Conservation (phyloP, 768 basidiomycete species). For the Agaricus subrufescens region DNA sequence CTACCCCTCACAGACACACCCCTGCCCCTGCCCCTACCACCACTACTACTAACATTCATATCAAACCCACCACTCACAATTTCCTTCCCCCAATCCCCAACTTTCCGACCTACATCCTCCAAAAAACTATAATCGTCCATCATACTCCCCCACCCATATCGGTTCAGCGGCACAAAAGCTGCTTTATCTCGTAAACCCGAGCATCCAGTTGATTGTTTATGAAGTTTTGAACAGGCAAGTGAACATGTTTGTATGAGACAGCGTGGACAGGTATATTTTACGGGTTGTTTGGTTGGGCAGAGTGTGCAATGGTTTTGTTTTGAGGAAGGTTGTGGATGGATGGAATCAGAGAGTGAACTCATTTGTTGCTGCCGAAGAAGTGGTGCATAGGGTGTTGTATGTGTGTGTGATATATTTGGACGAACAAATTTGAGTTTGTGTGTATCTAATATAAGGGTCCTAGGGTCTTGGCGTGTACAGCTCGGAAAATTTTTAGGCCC, state of each 20-base stretch:
- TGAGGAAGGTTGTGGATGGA: constrained; percentile 1
- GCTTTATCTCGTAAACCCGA: constrained; percentile 71
- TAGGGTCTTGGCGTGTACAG: not conserved
- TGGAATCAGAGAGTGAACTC: not conserved
- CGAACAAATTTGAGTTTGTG: not conserved
- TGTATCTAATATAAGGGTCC: not conserved
- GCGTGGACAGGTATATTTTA: constrained; percentile 78
- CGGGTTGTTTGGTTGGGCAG: constrained; percentile 20
- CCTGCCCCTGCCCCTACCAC: constrained; percentile 5
- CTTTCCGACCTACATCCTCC: constrained; percentile 75
- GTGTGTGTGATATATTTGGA: not conserved
- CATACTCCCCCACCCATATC: constrained; percentile 82
- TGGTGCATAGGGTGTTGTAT: not conserved
- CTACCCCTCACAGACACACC: constrained; percentile 17
- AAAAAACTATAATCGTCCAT: constrained; percentile 87
- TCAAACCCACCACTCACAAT: constrained; percentile 57
- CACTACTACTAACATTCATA: constrained; percentile 18
- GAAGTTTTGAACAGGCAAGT: constrained; percentile 56
- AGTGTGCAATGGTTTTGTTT: constrained; percentile 11
- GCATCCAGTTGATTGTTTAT: constrained; percentile 61
- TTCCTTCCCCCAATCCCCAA: constrained; percentile 69
- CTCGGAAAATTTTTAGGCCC: too few species aligned
- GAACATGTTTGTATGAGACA: constrained; percentile 75
- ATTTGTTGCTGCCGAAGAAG: not conserved
- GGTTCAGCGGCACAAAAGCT: constrained; percentile 74